These are phyloP conservation scores for Chlorencoelia australis DNA, from an alignment of 2,329 filamentous ascomycete genomes.

Conservation along the genomic window DNA sequence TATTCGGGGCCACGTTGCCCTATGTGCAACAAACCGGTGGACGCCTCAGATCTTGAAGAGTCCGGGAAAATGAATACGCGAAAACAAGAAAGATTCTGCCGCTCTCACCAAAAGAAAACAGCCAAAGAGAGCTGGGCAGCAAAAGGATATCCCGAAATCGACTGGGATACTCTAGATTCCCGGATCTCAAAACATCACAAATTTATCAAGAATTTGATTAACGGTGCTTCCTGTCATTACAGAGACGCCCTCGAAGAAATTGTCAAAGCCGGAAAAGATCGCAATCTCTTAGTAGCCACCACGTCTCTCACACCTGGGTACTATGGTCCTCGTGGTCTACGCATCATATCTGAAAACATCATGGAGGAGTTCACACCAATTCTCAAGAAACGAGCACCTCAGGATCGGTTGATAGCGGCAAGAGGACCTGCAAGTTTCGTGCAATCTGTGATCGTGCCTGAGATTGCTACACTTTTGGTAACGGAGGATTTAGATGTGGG, in stretches of 20 bases:
- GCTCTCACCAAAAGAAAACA: conserved; percentile 46
- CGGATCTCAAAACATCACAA: conserved; percentile 48
- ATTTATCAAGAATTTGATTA: conserved; percentile 49
- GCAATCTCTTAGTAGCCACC: conserved; percentile 46
- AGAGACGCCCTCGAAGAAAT: conserved; percentile 43
- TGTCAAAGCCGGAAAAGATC: conserved; percentile 46
- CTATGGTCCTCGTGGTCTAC: conserved; percentile 68
- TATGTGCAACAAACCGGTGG: conserved; percentile 54
- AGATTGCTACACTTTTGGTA: conserved; percentile 46
- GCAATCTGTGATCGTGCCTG: conserved; percentile 68
- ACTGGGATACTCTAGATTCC: conserved; percentile 52
- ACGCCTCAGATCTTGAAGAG: conserved; percentile 41
- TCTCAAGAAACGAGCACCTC: conserved; percentile 50
- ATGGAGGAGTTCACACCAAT: conserved; percentile 48
- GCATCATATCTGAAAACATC: conserved; percentile 61
- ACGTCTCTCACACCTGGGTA: conserved; percentile 60
- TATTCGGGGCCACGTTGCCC: conserved; percentile 40
- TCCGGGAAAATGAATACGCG: conserved; percentile 46
- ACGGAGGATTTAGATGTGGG: conserved; percentile 46
- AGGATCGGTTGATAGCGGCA: conserved; percentile 55
- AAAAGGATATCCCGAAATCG: conserved; percentile 57
- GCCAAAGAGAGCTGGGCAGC: conserved; percentile 33
- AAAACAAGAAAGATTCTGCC: conserved; percentile 54
- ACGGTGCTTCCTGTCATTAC: conserved; percentile 47
- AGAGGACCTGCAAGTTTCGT: conserved; percentile 60